phyloP scores from a whole-genome alignment of 805 yeast genomes.

The Myxozyma geophila region DNA sequence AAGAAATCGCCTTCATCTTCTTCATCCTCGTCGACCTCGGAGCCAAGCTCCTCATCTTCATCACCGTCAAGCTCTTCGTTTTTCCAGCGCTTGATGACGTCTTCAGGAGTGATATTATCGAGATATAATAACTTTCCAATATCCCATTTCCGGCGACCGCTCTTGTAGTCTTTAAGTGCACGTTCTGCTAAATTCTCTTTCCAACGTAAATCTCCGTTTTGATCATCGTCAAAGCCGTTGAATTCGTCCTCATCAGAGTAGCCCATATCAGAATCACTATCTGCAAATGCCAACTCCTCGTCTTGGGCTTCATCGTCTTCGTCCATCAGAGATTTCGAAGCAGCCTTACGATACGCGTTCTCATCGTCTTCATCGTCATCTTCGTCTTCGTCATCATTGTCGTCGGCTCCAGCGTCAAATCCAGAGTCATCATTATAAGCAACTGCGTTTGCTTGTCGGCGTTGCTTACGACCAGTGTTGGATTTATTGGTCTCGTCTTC shows the following conservation, averaged over 20 bases:
- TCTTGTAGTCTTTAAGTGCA: conserved; percentile 66
- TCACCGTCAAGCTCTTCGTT: conserved; percentile 50
- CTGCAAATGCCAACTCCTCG: conserved; percentile 56
- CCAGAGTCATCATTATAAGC: conserved; percentile 33
- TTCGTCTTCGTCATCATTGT: conserved; percentile 35
- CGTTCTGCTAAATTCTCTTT: conserved; percentile 47
- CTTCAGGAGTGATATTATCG: conserved; percentile 74
- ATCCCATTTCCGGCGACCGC: conserved; percentile 67
- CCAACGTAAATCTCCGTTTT: conserved; percentile 41
- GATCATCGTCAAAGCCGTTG: conserved; percentile 52
- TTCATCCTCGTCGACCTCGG: conserved; percentile 25
- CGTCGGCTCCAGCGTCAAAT: conserved; percentile 48
- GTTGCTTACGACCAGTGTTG: conserved; percentile 41
- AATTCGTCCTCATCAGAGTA: conserved; percentile 49
- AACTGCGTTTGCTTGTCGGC: conserved; percentile 33
- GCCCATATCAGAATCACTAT: conserved; percentile 49
- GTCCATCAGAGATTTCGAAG: neutral
- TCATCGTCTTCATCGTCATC: conserved; percentile 28
- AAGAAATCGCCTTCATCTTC: conserved; percentile 41
- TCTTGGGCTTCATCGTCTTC: conserved; percentile 47
- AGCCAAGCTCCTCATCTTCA: conserved; percentile 48
- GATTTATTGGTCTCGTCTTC: conserved; percentile 51
- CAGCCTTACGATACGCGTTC: neutral
- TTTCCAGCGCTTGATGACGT: conserved; percentile 73
- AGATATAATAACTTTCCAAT: conserved; percentile 79